Conservation (phyloP, 148 eudicot genomes). For the Camellia japonica region DNA sequence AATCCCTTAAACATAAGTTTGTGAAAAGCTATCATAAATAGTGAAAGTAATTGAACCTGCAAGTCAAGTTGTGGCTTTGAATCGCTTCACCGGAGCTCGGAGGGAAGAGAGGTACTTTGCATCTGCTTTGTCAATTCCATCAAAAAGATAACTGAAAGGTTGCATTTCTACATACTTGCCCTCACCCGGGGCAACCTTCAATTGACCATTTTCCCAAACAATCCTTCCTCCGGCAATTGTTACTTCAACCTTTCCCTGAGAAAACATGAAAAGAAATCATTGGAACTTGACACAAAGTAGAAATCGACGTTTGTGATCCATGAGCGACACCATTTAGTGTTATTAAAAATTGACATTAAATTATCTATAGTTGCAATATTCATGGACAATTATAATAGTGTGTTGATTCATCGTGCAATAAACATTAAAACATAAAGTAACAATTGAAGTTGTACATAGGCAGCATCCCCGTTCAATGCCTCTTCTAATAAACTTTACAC, state of each 20-base stretch:
- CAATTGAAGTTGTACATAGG: background rate
- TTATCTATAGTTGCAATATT: background rate
- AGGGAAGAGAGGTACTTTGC: constrained; percentile 66
- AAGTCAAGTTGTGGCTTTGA: constrained; percentile 34
- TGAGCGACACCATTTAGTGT: background rate
- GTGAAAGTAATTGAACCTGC: background rate
- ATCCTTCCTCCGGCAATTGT: constrained; percentile 90
- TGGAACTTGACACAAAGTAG: background rate
- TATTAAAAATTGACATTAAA: background rate
- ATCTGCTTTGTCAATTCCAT: constrained; percentile 78
- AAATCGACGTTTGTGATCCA: background rate
- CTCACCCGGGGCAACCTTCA: constrained; percentile 66
- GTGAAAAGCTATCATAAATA: background rate
- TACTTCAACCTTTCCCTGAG: constrained; percentile 90
- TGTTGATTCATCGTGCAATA: background rate
- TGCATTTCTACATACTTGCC: constrained; percentile 85
- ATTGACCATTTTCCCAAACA: constrained; percentile 74
- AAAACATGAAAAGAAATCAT: background rate
- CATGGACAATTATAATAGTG: background rate
- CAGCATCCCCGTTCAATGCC: background rate
- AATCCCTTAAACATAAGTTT: background rate
- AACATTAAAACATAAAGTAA: background rate
- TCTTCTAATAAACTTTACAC: background rate
- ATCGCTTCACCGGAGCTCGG: constrained; percentile 75
- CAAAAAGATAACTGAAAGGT: constrained; percentile 73